Base-by-base conservation (phyloP, 257 asterid species). In the Fraxinus excelsior region DNA sequence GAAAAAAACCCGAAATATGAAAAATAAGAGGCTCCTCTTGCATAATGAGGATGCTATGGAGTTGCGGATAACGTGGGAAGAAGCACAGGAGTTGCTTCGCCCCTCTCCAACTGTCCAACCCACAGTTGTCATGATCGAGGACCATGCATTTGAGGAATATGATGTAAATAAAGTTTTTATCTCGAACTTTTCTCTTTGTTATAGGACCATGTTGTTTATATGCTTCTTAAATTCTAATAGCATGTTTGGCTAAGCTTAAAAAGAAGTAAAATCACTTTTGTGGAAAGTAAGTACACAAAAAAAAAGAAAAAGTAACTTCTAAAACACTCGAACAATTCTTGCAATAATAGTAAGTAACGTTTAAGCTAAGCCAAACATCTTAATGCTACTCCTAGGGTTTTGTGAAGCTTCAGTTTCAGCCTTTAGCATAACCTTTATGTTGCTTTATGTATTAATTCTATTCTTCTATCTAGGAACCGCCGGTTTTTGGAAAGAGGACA, bases 71-170 rank as follows among this genome's bases (percentile, higher is more conserved):
- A 90, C 99, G 1, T 91, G 99, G 97, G 97, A 91, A 78, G 98
- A 96, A 88, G 95, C 98, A 56, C 99, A 96, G 66, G 98, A 92
- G 71, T 84, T 96, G 81, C 80, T 96, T 3, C 92, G 97, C 35
- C 98, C 99, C 38, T 74, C 93, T 82, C 96, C 97, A 11, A 82
- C 85, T 70, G 70, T 80, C 42, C 82, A 84, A 72, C 94, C 96
- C 46, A 87, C 90, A 49, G 78, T 96, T 10, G 82, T 91, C 85
- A 68, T 84, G 85, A 84, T 96, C 40, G 99, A 96, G 35, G 89
- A 76, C 76, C 80, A 69, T 72, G 99, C 92, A 82, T 85, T 96
- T 73, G 99, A 96, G 87, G 99, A 93, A 79, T 93, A 85, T 75
- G 91, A 91, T 42, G 99, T 90, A 78, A 78, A 80, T 67, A 66